Percentiles rank a stretch among this genome's conserved stretches.
These are phyloP conservation scores for Colletotrichum filicis DNA, from an alignment of 2,329 filamentous ascomycete genomes.

Conservation along the genomic window DNA sequence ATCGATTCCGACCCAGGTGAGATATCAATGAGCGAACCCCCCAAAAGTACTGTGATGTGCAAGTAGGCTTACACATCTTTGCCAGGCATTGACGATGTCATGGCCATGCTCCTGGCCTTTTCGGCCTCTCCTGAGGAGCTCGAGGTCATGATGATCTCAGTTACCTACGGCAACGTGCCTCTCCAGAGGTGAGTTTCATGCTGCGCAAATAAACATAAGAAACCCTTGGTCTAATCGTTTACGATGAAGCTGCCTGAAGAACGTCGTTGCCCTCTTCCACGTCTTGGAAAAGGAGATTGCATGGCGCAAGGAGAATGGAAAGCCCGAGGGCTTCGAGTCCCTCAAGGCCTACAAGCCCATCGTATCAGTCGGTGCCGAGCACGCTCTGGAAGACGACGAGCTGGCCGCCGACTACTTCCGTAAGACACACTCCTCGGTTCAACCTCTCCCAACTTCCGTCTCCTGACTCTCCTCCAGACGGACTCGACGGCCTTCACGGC, in stretches of 20 bases:
- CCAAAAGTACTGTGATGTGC: not conserved
- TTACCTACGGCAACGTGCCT: slow-evolving; percentile 95
- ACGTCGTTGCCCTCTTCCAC: slow-evolving; percentile 91
- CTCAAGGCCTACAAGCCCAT: slow-evolving; percentile 81
- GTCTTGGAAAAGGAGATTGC: slow-evolving; percentile 88
- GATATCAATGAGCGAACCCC: slow-evolving; percentile 16
- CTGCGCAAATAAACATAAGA: not conserved
- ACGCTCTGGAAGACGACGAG: slow-evolving; percentile 84
- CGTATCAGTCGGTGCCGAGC: slow-evolving; percentile 86
- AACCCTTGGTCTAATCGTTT: not conserved
- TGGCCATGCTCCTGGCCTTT: slow-evolving; percentile 88
- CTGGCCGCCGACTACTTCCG: slow-evolving; percentile 90
- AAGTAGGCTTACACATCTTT: not conserved
- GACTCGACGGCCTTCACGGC: slow-evolving; percentile 79
- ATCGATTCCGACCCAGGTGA: slow-evolving; percentile 94
- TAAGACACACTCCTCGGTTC: slow-evolving; percentile 55
- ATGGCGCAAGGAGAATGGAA: slow-evolving; percentile 80
- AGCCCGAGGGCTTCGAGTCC: slow-evolving; percentile 76
- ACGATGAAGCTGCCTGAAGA: slow-evolving; percentile 77
- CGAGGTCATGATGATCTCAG: slow-evolving; percentile 84
- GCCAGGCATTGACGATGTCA: slow-evolving; percentile 86
- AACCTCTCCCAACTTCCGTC: not conserved
- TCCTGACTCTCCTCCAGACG: slow-evolving; percentile 62
- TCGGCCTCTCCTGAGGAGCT: slow-evolving; percentile 85
- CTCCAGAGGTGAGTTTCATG: slow-evolving; percentile 73